Evolutionary conservation across 1,284 basidiomycete genomes (phyloP), one percentile per base, ranked within the genome.

Genomic region (Exsudoporus floridanus): DNA sequence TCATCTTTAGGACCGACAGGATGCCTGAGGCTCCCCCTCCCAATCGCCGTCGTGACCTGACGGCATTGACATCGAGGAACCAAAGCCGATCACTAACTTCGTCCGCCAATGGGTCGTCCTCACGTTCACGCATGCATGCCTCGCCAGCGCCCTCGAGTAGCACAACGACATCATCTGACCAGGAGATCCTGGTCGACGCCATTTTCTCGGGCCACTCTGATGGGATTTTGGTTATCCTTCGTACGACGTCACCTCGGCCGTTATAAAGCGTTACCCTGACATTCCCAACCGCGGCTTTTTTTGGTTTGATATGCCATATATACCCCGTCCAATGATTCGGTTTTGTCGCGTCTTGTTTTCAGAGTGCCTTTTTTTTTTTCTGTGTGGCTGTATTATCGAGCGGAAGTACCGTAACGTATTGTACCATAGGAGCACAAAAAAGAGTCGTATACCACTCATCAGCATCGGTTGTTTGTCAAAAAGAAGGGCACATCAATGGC

Each of bases 201-300:
- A 89, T 90, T 52, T 89, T 90, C 65, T 88, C 86, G 34, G 88
- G 85, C 4, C 88, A 90, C 65, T 89, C 87, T 23, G 88, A 90
- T 64, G 88, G 88, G 6, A 73, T 90, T 53, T 80, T 90, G 73
- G 84, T 88, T 56, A 87, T 90, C 56, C 70, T 90, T 10, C 79
- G 88, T 27, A 34, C 53, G 33, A 53, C 64, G 31, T 52, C 57
- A 38, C 39, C 38, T 5, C 42, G 46, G 21, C 8, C 25, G 21
- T 36, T 21, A n/a, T 49, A 49, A 41, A 13, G 25, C 12, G n/a
- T 18, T 31, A n/a, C 14, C 23, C 30, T n/a, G 33, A 23, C 18
- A 34, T 30, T 23, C 5, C 9, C 14, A 19, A 14, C 21, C 12
- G 18, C 12, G 19, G 19, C 7, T 5, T 30, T 6, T 30, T 30